Base-by-base conservation (phyloP, 2,329 filamentous ascomycete genomes). In the Penicillium sp. region DNA sequence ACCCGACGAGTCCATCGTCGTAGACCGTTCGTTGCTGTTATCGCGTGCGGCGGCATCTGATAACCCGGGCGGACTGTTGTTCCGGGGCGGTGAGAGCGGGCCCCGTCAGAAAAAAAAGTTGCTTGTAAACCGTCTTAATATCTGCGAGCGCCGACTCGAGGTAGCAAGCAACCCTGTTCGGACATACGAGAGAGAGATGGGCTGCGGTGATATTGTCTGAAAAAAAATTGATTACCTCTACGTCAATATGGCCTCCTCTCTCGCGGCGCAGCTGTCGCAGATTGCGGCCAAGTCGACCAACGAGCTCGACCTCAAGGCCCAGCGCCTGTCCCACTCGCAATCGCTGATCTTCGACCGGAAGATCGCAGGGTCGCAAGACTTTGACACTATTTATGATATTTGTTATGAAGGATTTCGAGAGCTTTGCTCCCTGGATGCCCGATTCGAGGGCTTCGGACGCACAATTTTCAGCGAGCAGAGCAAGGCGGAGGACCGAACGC, bases 381-480 rank as follows among this genome's bases (percentile, higher is more conserved):
- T 91, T 68, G 87, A 95, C 64, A 87, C 85, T 4, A 79, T 98
- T 48, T 97, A 87, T 67, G 81, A 86, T 46, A 81, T 95, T 66
- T 97, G 91, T 65, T 77, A 83, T 57, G 87, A 95, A 62, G 93
- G 90, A 1, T 98, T 91, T 63, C 82, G 89, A 54, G 93, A 98
- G 63, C 76, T 98, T 48, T 97, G 93, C 69, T 81, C 84, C 56
- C 77, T 98, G 44, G 94, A 99, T 66, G 68, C 76, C 20, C 82
- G 89, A 48, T 97, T 96, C 62, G 64, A 77, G 11, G 75, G 78
- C 28, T 98, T 91, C 64, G 78, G 81, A 51, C 76, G 78, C 47
- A 90, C 82, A 44, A 77, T 99, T 46, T 99, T 97, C 77, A 94
- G 87, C 74, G 87, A 93, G 60, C 87, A 95, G 73, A 96, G 91